Base-by-base conservation (phyloP, 352 stramenopile genomes). In the Peronosclerospora sorghi region DNA sequence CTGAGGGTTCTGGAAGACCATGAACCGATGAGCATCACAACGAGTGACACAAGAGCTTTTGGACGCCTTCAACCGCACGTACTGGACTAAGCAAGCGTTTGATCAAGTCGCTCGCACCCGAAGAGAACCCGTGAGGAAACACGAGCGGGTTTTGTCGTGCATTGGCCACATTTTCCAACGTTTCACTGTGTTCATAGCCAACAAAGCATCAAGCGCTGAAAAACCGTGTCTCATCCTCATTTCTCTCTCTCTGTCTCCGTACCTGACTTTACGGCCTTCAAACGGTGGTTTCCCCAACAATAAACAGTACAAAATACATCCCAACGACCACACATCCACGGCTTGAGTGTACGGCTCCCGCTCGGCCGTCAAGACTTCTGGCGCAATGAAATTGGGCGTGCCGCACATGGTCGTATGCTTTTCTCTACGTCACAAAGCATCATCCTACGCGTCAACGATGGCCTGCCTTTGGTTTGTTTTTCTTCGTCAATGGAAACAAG, bases 381-480 rank as follows among this genome's bases (percentile, higher is more conserved):
- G 75, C 1, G 76, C 79, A 42, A 91, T 85, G 41, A 86, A 91
- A 41, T 91, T 91, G 2, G 79, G 79, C 35, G 79, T 91, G 1
- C 75, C 79, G 38, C 75, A 91, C 39, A 88, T 78, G 1, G 79
- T 89, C 34, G 49, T 46, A 45, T 84, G 65, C 2, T 72, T 60
- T 5, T 79, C 69, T 35, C 59, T 79, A 50, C 30, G 35, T 6
- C 21, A 27, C 15, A 18, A 45, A 28, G 5, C 40, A 24, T n/a
- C 39, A 14, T 23, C 39, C 4, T 38, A 26, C 32, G 10, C 26
- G 40, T 1, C 21, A 35, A 42, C 32, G 4, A 3, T 15, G 9
- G n/a, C 5, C 9, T 19, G 13, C 13, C 37, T 30, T n/a, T 29
- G 30, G n/a, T n/a, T n/a, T n/a, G n/a, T n/a, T n/a, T n/a, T n/a